Evolutionary conservation across 164 flowering plant genomes (phyloP), one percentile per base, ranked within the genome.

Genomic region (Annona cherimola): DNA sequence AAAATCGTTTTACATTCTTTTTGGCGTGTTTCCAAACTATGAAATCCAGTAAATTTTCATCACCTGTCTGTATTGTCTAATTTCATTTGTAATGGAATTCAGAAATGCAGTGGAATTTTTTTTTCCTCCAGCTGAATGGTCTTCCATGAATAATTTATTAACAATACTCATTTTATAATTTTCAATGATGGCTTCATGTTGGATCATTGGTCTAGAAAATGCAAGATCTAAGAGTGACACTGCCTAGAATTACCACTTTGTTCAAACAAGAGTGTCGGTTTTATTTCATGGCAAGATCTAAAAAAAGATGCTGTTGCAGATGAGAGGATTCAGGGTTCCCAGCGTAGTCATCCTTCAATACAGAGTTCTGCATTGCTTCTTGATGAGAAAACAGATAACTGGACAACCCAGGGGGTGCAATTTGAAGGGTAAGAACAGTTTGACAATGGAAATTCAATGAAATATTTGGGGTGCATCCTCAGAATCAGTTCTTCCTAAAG

Each of bases 221-320:
- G 61, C 46, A 8, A 14, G n/a, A 60, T 45, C 12, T 35, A 18
- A 73, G 69, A 45, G 42, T 54, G 45, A 9, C 67, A 54, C n/a
- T 59, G 35, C 45, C 16, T 71, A 1, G 19, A 3, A 74, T 42
- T 50, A 26, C 18, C 12, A 12, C 65, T 20, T 74, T 20, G 11
- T 45, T 26, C 20, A 44, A 69, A 42, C 76, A 42, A 72, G 14
- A 45, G 40, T 67, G 57, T 42, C 61, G 66, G 11, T 8, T 69
- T 73, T 79, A 14, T 76, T 61, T 0, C 55, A 69, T 66, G 71
- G 66, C 63, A 75, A 73, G 62, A 45, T 82, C 86, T 88, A 66
- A 88, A 83, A 76, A 57, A 55, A 72, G 55, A 80, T 76, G 71
- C 69, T 63, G 62, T 82, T 92, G 94, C 96, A 92, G 97, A 90